Conservation (phyloP, 805 yeast species). For the Hanseniaspora nectarophila region DNA sequence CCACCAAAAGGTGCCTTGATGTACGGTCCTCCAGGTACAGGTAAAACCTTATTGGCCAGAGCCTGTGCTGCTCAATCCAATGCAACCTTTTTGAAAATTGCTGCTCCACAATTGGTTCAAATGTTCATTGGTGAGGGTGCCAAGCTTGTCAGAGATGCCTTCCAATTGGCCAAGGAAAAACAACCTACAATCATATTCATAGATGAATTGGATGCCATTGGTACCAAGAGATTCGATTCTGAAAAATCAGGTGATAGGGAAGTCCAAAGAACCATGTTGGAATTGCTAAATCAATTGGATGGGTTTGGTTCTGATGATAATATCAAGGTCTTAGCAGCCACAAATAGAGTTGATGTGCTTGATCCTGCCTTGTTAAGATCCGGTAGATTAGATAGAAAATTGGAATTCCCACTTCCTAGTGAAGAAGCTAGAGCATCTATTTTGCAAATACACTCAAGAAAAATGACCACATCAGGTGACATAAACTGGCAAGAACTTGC, state of each 20-base stretch:
- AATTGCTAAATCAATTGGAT: constrained; percentile 88
- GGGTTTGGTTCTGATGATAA: constrained; percentile 96
- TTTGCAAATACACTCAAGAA: constrained; percentile 91
- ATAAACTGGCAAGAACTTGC: constrained; percentile 98
- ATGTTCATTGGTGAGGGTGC: constrained; percentile 99
- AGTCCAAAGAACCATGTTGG: constrained; percentile 98
- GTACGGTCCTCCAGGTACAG: constrained; percentile 99
- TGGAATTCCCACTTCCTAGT: constrained; percentile 93
- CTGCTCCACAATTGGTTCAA: constrained; percentile 96
- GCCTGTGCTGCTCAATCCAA: constrained; percentile 99
- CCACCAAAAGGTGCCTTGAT: constrained; percentile 97
- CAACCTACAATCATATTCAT: constrained; percentile 97
- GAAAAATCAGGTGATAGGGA: constrained; percentile 97
- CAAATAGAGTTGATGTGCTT: constrained; percentile 92
- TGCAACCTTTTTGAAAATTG: constrained; percentile 90
- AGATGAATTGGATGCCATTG: constrained; percentile 97
- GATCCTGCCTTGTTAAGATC: constrained; percentile 98
- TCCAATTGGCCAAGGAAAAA: constrained; percentile 92
- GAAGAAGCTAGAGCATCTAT: constrained; percentile 97
- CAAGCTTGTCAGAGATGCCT: constrained; percentile 91
- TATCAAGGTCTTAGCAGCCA: constrained; percentile 94
- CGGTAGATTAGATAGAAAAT: constrained; percentile 94
- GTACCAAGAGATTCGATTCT: constrained; percentile 94
- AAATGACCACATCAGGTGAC: constrained; percentile 81
- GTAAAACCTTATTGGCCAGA: constrained; percentile 90